A percentile compares a stretch with the other conserved stretches of the same genome.
phyloP scores from a whole-genome alignment of 495 filamentous ascomycete genomes.

The Staphylotrichum longicolle region DNA sequence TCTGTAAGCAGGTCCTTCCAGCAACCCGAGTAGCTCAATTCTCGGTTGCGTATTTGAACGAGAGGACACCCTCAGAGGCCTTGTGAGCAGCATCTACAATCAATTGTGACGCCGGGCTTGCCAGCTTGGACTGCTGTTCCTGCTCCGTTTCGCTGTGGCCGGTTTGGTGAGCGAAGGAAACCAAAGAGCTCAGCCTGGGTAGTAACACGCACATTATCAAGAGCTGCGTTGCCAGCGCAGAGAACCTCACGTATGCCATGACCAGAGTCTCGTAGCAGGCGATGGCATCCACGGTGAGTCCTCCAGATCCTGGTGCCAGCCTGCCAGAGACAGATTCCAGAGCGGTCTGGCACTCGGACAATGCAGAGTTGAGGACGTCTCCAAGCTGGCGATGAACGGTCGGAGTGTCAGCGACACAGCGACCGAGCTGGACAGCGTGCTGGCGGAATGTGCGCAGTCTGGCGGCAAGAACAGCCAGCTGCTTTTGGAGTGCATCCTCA shows the following conservation, averaged over 20 bases:
- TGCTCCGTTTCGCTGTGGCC: slow-evolving; percentile 5
- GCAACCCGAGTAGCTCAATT: background rate
- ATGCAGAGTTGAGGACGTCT: background rate
- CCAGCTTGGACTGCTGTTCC: slow-evolving; percentile 10
- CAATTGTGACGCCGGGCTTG: background rate
- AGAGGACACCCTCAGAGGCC: background rate
- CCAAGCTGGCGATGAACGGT: slow-evolving; percentile 6
- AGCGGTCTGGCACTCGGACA: slow-evolving; percentile 2
- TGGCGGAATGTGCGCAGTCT: slow-evolving; percentile 16
- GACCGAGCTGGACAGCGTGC: slow-evolving; percentile 12
- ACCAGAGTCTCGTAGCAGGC: background rate
- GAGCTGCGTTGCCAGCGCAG: slow-evolving; percentile 5
- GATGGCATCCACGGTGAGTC: background rate
- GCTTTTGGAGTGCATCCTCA: background rate
- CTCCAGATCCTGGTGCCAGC: background rate
- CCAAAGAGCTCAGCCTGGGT: too few relatives aligned
- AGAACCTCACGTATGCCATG: background rate
- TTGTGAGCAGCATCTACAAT: background rate
- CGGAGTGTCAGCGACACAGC: slow-evolving; percentile 4
- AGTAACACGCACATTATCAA: slow-evolving; percentile 10
- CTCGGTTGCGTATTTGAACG: background rate
- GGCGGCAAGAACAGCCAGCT: slow-evolving; percentile 1
- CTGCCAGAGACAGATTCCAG: background rate
- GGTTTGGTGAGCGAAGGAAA: background rate
- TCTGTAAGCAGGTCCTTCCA: too few relatives aligned